Evolutionary conservation across 2,329 filamentous ascomycete species (phyloP).

Genomic region (Clonostachys chloroleuca): DNA sequence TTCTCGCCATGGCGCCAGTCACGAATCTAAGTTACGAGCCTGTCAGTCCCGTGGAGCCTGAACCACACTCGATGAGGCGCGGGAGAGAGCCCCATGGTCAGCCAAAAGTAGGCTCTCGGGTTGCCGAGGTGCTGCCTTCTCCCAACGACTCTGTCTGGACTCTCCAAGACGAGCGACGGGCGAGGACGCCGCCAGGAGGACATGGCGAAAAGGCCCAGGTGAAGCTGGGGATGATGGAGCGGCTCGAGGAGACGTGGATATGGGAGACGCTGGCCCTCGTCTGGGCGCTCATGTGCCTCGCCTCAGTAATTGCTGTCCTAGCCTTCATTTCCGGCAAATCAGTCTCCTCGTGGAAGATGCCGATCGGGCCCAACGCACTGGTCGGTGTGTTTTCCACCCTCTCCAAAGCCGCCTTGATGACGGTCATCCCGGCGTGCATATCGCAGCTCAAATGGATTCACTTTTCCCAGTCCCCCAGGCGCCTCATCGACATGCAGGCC

Average conservation of each 20-base stretch:
- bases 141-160: too few species aligned
- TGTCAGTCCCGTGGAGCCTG: too few species aligned
- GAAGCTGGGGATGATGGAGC: background rate
- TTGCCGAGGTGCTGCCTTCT: too few species aligned
- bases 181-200: too few species aligned
- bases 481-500: background rate
- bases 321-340: background rate
- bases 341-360: background rate
- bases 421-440: background rate
- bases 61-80: too few species aligned
- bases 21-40: too few species aligned
- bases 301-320: slow-evolving; percentile 7
- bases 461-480: background rate
- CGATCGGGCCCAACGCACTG: background rate
- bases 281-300: slow-evolving; percentile 26
- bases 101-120: too few species aligned
- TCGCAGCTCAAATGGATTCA: background rate
- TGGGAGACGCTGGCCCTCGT: slow-evolving; percentile 10
- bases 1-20: too few species aligned
- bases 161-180: too few species aligned
- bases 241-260: background rate
- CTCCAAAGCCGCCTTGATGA: background rate
- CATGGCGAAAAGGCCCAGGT: too few species aligned
- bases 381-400: background rate
- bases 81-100: too few species aligned